Evolutionary conservation across 345 rosid genomes (phyloP), one percentile per base, ranked within the genome.

Genomic region (Microcos paniculata): DNA sequence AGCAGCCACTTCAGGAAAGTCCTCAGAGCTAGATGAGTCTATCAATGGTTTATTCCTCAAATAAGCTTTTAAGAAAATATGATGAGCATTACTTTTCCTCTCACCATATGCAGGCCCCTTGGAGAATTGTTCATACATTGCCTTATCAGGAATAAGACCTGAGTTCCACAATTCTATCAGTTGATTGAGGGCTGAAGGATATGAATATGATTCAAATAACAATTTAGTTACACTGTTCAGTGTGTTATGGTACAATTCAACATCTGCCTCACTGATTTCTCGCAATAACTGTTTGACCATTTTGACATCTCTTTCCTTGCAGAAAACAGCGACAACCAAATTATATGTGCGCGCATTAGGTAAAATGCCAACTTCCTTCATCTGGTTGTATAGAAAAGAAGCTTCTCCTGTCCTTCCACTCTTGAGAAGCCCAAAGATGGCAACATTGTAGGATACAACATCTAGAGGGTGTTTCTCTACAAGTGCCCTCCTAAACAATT

Each of bases 371-470:
- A 16, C 61, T 56, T 84, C 87, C 73, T 78, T 89, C 97, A 92
- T 92, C 58, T 85, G 77, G 19, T 67, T 10, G 53, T 80, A 85
- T 74, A 88, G 31, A 63, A 79, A 59, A 72, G 40, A 80, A 49
- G 90, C 97, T 83, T 91, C 94, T 69, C 68, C 80, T 30, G 76
- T 71, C 79, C 90, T 86, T 62, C 89, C 86, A 16, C 75, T 76
- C 75, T 70, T 79, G 69, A 92, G 79, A 77, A 92, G 91, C 15
- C 96, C 93, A 80, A 68, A 64, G 11, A 89, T 89, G 42, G 88
- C 94, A 72, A 85, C 88, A 55, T 90, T 85, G 77, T 85, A 91
- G 49, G 92, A 85, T 51, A 89, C 88, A 74, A 77, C 88, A 84
- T 91, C 97, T 56, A 89, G 71, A 40, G 87, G 79, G 71, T 76